Base-by-base conservation (phyloP, 2,329 filamentous ascomycete species). In the Mycosphaerella sp. region DNA sequence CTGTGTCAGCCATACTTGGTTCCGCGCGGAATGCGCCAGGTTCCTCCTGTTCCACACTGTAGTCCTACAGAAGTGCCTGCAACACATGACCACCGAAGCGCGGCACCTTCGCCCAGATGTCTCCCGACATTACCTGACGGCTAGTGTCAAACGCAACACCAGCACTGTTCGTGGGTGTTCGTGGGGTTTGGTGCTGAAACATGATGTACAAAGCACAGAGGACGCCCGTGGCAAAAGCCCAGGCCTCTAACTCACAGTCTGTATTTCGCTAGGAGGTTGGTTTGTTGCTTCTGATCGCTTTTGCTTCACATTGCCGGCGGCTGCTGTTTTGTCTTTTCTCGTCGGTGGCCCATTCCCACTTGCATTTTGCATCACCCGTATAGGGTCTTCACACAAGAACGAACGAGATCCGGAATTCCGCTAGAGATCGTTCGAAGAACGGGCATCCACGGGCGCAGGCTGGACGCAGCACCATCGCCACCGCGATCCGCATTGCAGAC, bases 131-230 rank as follows among this genome's bases (percentile, higher is more conserved):
- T 50, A 42, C 10, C 41, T 35, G 28, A 40, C 52, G 55, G 52
- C 36, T 52, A 54, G 52, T 41, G 39, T 48, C 58, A 60, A 60
- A 60, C 58, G 58, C 53, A 49, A 41, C 44, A 17, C 45, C 44
- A 46, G 53, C 51, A 37, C 54, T 37, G 41, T 50, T 41, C 46
- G 43, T 43, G 46, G 48, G 47, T 37, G 41, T 50, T 41, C 46
- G 46, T 43, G 46, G 48, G 47, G 47, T 54, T 50, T 47, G 42
- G 39, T 49, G 46, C 36, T 56, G 55, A 56, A 52, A 60, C 58
- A 47, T 48, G 49, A 35, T 34, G 36, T 56, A 55, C 55, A 58
- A 55, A 54, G 49, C 39, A 53, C 41, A 47, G 52, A 49, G 27
- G 35, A 49, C 18, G 42, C 21, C 53, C 51, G 47, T 50, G 42